Conservation (phyloP, 768 basidiomycete genomes). For the Rhodotorula toruloides region DNA sequence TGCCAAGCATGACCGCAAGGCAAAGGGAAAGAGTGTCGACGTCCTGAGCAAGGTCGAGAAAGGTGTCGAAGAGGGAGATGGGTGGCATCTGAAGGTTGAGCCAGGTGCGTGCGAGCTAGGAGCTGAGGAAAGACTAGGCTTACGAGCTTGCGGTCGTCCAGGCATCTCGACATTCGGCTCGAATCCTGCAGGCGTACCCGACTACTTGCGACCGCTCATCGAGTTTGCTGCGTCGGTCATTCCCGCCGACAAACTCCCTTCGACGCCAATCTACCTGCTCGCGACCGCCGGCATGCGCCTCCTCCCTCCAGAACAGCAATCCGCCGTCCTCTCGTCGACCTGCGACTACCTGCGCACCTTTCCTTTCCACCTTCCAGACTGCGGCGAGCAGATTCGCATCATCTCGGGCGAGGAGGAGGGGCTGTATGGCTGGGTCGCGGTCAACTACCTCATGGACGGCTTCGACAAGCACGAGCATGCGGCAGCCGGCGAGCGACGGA, state of each 20-base stretch:
- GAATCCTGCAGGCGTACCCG: slow-evolving; percentile 63
- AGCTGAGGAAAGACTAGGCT: background rate
- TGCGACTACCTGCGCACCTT: slow-evolving; percentile 70
- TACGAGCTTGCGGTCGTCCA: slow-evolving; percentile 43
- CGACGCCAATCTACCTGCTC: slow-evolving; percentile 86
- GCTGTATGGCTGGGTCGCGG: slow-evolving; percentile 96
- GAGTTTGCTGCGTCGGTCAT: slow-evolving; percentile 74
- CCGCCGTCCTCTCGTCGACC: slow-evolving; percentile 64
- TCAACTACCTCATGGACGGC: slow-evolving; percentile 98
- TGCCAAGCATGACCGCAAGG: slow-evolving; percentile 54
- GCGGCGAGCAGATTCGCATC: slow-evolving; percentile 85
- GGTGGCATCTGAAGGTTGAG: slow-evolving; percentile 86
- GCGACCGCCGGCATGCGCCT: slow-evolving; percentile 98
- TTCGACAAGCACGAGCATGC: slow-evolving; percentile 54
- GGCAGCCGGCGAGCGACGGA: slow-evolving; percentile 47
- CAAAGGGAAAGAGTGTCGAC: slow-evolving; percentile 53
- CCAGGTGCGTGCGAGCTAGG: slow-evolving; percentile 50
- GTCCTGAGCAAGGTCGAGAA: slow-evolving; percentile 82
- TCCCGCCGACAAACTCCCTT: slow-evolving; percentile 73
- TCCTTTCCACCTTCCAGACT: slow-evolving; percentile 70
- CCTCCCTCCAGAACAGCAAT: slow-evolving; percentile 63
- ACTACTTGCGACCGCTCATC: slow-evolving; percentile 75
- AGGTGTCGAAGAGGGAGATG: slow-evolving; percentile 70
- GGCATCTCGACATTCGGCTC: slow-evolving; percentile 79
- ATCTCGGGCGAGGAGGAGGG: slow-evolving; percentile 99